Conservation (phyloP, 2,329 filamentous ascomycete genomes). For the Sporothrix brasiliensis region DNA sequence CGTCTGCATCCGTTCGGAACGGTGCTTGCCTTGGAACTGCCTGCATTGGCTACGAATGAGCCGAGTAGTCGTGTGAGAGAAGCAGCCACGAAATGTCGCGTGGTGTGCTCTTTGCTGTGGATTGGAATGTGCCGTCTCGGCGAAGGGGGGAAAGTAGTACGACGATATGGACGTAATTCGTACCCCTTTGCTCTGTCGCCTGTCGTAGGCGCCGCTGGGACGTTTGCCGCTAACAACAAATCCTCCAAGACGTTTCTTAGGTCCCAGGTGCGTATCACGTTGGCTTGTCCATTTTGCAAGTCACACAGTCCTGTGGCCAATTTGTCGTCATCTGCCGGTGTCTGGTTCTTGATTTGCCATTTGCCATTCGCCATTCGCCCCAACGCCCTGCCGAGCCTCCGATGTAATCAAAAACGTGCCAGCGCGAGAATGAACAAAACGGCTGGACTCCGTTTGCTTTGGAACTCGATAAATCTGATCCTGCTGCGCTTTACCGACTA, state of each 20-base stretch:
- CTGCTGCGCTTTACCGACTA: no score
- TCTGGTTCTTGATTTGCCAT: no score
- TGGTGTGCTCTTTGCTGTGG: neutral
- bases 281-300: neutral
- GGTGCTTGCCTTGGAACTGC: neutral
- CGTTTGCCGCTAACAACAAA: conserved; percentile 4
- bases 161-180: conserved; percentile 12
- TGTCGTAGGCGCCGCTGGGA: conserved; percentile 6
- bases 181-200: neutral
- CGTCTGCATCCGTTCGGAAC: neutral
- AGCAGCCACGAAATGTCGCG: neutral
- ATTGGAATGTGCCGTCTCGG: neutral
- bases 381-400: conserved; percentile 20
- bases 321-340: no score
- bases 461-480: neutral
- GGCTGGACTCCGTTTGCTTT: conserved; percentile 2
- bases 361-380: no score
- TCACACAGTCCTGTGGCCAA: no score
- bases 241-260: neutral
- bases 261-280: neutral
- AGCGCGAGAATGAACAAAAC: conserved; percentile 5
- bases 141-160: conserved; percentile 5
- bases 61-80: conserved; percentile 6
- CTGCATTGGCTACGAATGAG: conserved; percentile 9
- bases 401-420: conserved; percentile 7